These are phyloP conservation scores for Nymphaea colorata DNA, from an alignment of 164 flowering plant species.

Conservation along the genomic window DNA sequence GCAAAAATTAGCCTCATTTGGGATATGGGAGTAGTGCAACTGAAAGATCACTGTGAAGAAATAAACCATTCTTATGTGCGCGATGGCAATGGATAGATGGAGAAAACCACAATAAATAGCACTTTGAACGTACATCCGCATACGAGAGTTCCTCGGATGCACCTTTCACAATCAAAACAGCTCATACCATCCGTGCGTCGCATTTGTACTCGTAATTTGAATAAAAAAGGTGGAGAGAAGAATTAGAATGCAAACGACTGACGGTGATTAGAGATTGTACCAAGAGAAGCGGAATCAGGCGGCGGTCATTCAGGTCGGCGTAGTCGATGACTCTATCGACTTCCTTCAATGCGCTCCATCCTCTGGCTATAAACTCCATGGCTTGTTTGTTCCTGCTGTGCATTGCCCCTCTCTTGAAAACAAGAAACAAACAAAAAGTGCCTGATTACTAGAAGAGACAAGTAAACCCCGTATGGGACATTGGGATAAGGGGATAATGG, in stretches of 20 bases:
- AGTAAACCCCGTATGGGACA: too few relatives aligned
- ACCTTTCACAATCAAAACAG: too few relatives aligned
- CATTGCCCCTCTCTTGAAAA: constrained; percentile 39
- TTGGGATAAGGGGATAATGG: too few relatives aligned
- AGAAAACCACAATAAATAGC: too few relatives aligned
- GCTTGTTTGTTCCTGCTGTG: constrained; percentile 88
- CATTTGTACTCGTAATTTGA: not conserved
- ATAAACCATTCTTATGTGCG: too few relatives aligned
- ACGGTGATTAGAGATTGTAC: constrained; percentile 4
- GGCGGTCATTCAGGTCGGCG: constrained; percentile 57
- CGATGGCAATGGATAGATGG: too few relatives aligned
- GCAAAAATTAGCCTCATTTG: too few relatives aligned
- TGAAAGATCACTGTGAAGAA: too few relatives aligned
- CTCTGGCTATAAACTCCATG: constrained; percentile 72
- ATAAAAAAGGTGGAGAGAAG: not conserved
- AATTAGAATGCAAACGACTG: not conserved
- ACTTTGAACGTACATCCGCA: too few relatives aligned
- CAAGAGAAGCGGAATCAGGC: constrained; percentile 67
- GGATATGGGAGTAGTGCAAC: too few relatives aligned
- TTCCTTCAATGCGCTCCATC: constrained; percentile 82
- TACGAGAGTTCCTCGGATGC: too few relatives aligned
- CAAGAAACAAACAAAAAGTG: not conserved
- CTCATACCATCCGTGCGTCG: too few relatives aligned
- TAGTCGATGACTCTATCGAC: constrained; percentile 86
- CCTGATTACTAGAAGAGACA: not conserved